Conservation (phyloP, 441 rosid genomes). For the Adansonia gregorii region DNA sequence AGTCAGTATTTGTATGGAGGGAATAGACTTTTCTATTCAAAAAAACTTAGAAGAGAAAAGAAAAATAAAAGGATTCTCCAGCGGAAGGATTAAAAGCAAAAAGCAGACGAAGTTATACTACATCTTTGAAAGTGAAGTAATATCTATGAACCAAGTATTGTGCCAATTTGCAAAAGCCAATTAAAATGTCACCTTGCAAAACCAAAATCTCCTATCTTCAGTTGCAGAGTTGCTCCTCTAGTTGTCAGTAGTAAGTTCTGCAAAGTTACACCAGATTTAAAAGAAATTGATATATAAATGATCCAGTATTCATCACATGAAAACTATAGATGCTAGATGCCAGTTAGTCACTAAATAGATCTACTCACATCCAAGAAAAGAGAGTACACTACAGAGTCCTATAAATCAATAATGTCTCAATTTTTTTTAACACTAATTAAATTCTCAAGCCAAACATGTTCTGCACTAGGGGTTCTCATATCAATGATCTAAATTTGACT, state of each 20-base stretch:
- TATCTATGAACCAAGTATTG: background rate
- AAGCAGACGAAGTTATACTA: background rate
- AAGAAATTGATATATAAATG: background rate
- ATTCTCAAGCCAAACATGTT: background rate
- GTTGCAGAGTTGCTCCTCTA: slow-evolving; percentile 50
- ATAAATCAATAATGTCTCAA: background rate
- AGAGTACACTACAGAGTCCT: background rate
- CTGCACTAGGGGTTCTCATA: background rate
- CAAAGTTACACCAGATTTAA: slow-evolving; percentile 31
- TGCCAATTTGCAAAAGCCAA: background rate
- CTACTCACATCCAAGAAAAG: slow-evolving; percentile 1
- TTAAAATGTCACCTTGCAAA: slow-evolving; percentile 73
- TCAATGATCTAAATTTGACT: background rate
- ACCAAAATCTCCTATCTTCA: slow-evolving; percentile 93
- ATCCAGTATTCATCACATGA: slow-evolving; percentile 21
- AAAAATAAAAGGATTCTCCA: background rate
- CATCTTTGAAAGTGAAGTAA: slow-evolving; percentile 14
- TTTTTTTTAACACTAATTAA: background rate
- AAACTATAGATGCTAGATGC: slow-evolving; percentile 17
- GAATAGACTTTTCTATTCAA: slow-evolving; percentile 28
- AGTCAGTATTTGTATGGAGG: background rate
- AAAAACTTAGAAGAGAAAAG: slow-evolving; percentile 16
- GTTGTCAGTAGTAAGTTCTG: slow-evolving; percentile 80
- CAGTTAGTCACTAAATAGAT: slow-evolving; percentile 17
- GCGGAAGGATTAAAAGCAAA: slow-evolving; percentile 21